Percentiles rank a stretch among this genome's conserved stretches.
Conservation (phyloP, 371 early-diverging fungal genomes). For the Capillidium heterosporum region DNA sequence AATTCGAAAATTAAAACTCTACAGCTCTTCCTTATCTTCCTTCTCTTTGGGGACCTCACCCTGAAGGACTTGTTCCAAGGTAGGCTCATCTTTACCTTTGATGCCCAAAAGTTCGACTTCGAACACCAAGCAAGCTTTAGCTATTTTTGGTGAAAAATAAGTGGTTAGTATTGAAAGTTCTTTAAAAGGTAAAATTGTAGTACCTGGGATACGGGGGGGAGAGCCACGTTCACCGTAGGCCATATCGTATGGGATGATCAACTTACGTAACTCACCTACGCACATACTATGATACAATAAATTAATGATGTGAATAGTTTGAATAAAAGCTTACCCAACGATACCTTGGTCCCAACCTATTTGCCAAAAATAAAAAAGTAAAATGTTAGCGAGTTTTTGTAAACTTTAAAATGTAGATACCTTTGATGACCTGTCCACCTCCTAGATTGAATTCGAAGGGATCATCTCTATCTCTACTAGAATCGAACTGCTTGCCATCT, state of each 20-base stretch:
- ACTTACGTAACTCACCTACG: constrained; percentile 60
- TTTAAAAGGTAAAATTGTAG: too few species aligned
- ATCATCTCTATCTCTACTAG: constrained; percentile 40
- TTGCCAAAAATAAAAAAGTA: not conserved
- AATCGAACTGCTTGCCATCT: constrained; percentile 57
- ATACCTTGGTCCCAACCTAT: constrained; percentile 71
- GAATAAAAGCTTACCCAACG: constrained; percentile 18
- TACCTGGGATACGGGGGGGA: constrained; percentile 32
- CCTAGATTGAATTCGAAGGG: constrained; percentile 62
- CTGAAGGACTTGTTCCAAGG: not conserved
- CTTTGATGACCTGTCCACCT: constrained; percentile 39
- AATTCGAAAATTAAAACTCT: too few species aligned
- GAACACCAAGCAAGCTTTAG: constrained; percentile 36
- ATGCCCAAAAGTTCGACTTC: constrained; percentile 40
- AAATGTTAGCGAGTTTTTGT: not conserved
- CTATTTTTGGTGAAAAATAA: constrained; percentile 6
- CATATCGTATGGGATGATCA: constrained; percentile 56
- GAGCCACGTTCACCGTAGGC: constrained; percentile 40
- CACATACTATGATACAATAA: constrained; percentile 39
- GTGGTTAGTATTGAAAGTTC: not conserved
- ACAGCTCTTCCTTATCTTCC: not conserved
- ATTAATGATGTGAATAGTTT: not conserved
- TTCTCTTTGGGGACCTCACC: constrained; percentile 5
- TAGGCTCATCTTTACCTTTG: constrained; percentile 17
- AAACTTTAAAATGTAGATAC: constrained; percentile 4